Evolutionary conservation across 2,329 filamentous ascomycete species (phyloP), one percentile per base, ranked within the genome.

Genomic region (Paraphaeosphaeria sporulosa): DNA sequence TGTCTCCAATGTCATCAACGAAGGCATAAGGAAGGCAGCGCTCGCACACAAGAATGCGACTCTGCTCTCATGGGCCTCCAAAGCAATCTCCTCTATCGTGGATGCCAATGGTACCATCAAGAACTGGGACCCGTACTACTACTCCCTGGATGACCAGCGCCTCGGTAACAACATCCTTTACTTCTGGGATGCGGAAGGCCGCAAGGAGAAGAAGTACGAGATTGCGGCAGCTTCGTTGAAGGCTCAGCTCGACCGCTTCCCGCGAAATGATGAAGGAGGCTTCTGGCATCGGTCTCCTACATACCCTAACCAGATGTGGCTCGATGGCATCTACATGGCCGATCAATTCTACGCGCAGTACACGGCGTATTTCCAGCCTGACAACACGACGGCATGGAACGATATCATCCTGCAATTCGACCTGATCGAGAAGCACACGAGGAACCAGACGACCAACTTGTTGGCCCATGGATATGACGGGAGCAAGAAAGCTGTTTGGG

Each of bases 301-400:
- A 2, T 85, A 85, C 62, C 78, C 77, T 19, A 79, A 85, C 62
- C 83, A 87, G 67, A 86, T 86, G 84, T 86, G 85, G 85, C 78
- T 87, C 0, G 84, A 86, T 63, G 85, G 85, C 1, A 83, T 80
- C 42, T 79, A 76, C 68, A 80, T 80, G 77, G 77, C 75, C 9
- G 72, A 77, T 40, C 72, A 67, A 46, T 78, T 78, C 67, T 78
- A 78, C 58, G 73, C 77, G 5, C 77, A 76, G 27, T 78, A 76
- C 60, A 80, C 79, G 2, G 63, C 65, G 2, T 71, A 73, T 48
- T 80, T 81, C 59, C 71, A 78, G 42, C 68, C 74, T 0, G 57
- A 70, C 44, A 80, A 80, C 59, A 67, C 61, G 15, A 77, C 75
- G 0, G 83, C 80, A 5, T 82, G 80, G 74, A 71, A 81, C 49